Base-by-base conservation (phyloP, 2,329 filamentous ascomycete genomes). In the Cytospora schulzeri region DNA sequence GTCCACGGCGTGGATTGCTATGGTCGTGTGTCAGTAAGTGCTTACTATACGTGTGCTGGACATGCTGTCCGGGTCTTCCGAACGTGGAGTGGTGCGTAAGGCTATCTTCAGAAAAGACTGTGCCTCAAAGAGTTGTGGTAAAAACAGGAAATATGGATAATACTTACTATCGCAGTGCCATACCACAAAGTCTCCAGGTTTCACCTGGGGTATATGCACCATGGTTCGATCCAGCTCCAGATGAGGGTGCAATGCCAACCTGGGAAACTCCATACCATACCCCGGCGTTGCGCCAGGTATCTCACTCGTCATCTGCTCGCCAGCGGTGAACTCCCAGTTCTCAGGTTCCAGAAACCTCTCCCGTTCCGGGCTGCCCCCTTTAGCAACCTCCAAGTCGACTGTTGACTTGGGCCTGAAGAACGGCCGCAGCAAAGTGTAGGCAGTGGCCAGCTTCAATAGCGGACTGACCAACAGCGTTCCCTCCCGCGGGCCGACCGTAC, bases 391-490 rank as follows among this genome's bases (percentile, higher is more conserved):
- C 29, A 62, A 45, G 52, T 62, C 60, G 22, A 51, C 60, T 14
- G 59, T 31, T 48, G 8, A 52, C 22, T 48, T 48, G 0, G 76
- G 80, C 22, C 82, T 79, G 76, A 97, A 97, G 78, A 97, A 97
- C 0, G 93, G 93, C 1, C 93, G 84, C 4, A 97, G 83, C 0
- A 97, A 82, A 52, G 88, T 85, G 72, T 97, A 97, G 0, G 90
- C 88, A 0, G 91, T 95, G 0, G 91, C 87, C 61, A 91, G 84
- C 68, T 85, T 84, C 54, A 95, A 77, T 60, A 96, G 80, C 0
- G 93, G 93, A 71, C 93, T 93, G 2, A 97, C 90, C 52, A 91
- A 82, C 60, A 97, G 77, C 0, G 93, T 95, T 0, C 93, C 93
- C 77, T 96, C 88, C 6, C 83, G 82, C 0, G 91, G 91, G 0